Conservation (phyloP, 345 rosid species). For the Alliaria petiolata region DNA sequence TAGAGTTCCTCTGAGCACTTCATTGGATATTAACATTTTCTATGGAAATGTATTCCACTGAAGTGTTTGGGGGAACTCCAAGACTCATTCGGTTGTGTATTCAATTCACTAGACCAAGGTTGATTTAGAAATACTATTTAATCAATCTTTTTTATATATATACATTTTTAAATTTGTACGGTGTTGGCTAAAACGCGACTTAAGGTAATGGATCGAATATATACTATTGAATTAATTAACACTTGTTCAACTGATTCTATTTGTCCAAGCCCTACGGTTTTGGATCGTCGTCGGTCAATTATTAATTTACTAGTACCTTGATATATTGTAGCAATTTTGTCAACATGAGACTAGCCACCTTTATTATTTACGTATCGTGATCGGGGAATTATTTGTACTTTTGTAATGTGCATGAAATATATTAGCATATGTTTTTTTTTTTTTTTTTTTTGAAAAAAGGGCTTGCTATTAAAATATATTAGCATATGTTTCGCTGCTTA, state of each 20-base stretch:
- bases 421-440: too few species aligned
- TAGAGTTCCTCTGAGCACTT: too few species aligned
- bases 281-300: not conserved
- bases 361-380: not conserved
- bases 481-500: too few species aligned
- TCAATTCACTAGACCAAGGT: not conserved
- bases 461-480: too few species aligned
- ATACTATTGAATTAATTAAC: not conserved
- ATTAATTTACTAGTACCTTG: too few species aligned
- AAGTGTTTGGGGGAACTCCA: constrained; percentile 37
- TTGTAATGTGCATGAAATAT: too few species aligned
- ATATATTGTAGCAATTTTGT: not conserved
- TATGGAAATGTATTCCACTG: constrained; percentile 6
- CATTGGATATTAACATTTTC: too few species aligned
- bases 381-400: too few species aligned
- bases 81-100: constrained; percentile 18
- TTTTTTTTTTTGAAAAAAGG: too few species aligned
- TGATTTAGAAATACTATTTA: not conserved
- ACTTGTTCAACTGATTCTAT: not conserved
- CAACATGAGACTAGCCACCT: too few species aligned
- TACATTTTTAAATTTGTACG: not conserved
- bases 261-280: not conserved
- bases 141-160: not conserved
- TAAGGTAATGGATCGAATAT: not conserved
- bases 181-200: not conserved